These are phyloP conservation scores for Rhodosporidiobolus sp. DNA, from an alignment of 768 basidiomycete species.

Conservation along the genomic window DNA sequence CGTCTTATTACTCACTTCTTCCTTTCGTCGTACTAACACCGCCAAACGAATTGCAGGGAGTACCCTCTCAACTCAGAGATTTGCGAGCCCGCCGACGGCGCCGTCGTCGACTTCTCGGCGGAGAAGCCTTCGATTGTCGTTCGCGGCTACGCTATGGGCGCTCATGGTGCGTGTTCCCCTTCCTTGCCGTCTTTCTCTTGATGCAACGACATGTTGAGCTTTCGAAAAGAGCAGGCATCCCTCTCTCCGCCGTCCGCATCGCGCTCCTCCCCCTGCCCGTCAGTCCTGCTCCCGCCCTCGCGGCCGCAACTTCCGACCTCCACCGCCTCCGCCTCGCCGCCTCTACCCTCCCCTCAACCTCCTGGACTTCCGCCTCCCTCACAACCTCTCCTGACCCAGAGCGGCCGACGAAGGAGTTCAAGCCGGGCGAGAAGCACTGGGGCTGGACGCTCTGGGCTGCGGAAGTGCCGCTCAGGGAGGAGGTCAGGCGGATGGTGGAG, in stretches of 20 bases:
- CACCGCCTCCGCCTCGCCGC: conserved; percentile 14
- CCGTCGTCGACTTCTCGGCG: not conserved
- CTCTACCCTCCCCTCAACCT: not conserved
- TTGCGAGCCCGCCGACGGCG: conserved; percentile 10
- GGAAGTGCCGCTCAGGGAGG: not conserved
- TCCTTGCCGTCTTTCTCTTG: not conserved
- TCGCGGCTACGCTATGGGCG: conserved; percentile 22
- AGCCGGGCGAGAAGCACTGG: conserved; percentile 6
- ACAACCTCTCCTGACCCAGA: not conserved
- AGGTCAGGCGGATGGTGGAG: not conserved
- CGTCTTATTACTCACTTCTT: not conserved
- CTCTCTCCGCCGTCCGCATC: conserved; percentile 19
- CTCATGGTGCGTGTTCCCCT: conserved; percentile 1
- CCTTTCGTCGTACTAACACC: too few species aligned
- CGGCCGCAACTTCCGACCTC: not conserved
- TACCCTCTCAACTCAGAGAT: conserved; percentile 27
- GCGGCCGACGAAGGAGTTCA: not conserved
- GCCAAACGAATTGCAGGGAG: not conserved
- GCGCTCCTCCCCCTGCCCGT: conserved; percentile 7
- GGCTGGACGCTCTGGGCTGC: conserved; percentile 27
- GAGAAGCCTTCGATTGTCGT: not conserved
- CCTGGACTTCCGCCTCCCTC: conserved; percentile 3
- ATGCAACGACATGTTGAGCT: too few species aligned
- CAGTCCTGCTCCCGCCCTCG: not conserved
- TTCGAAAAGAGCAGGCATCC: conserved; percentile 26